These are phyloP conservation scores for Andrographis paniculata DNA, from an alignment of 305 asterid genomes.

Conservation along the genomic window DNA sequence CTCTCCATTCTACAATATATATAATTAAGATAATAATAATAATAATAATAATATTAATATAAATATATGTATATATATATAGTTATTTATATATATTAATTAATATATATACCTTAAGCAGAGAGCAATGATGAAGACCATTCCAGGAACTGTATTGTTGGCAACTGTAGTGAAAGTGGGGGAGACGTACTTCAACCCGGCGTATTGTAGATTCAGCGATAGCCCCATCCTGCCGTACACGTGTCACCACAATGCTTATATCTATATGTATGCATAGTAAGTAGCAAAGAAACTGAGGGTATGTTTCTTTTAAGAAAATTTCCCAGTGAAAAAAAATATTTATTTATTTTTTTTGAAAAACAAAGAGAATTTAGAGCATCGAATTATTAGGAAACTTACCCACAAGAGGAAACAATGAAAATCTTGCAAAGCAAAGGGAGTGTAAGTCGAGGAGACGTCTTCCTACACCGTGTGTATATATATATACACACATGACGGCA, in stretches of 20 bases:
- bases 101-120: constrained; percentile 54
- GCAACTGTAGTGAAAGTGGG: constrained; percentile 48
- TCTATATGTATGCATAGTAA: too few species aligned
- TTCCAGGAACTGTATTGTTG: constrained; percentile 36
- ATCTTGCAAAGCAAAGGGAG: constrained; percentile 34
- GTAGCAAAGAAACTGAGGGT: too few species aligned
- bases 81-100: too few species aligned
- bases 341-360: too few species aligned
- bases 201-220: constrained; percentile 32
- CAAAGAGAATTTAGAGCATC: neutral
- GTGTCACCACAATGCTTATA: too few species aligned
- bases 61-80: too few species aligned
- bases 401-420: constrained; percentile 30
- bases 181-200: constrained; percentile 28
- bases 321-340: too few species aligned
- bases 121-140: constrained; percentile 50
- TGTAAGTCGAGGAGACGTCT: constrained; percentile 26
- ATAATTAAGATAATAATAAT: neutral
- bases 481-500: too few species aligned
- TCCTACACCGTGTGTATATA: constrained; percentile 31
- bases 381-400: constrained; percentile 29
- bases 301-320: too few species aligned
- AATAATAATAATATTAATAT: too few species aligned
- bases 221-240: constrained; percentile 21
- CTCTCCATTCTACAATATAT: constrained; percentile 21